Conservation (phyloP, 768 basidiomycete species). For the Trametes sanguinea region DNA sequence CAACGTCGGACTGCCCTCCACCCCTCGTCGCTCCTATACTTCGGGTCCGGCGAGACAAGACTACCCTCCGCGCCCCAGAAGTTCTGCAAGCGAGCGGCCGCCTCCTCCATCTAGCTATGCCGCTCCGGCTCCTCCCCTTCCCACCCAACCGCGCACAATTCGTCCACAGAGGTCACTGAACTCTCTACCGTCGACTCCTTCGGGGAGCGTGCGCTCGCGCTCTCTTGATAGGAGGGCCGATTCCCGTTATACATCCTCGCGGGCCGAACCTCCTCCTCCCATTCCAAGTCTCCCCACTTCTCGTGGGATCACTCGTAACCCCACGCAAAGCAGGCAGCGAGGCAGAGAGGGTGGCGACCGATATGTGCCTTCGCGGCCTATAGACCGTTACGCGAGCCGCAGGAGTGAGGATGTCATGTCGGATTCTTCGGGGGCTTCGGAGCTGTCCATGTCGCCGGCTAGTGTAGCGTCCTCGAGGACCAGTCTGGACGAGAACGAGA, state of each 20-base stretch:
- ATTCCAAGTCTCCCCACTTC: constrained; percentile 13
- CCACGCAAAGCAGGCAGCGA: no score
- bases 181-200: constrained; percentile 17
- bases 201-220: constrained; percentile 12
- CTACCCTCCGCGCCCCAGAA: constrained; percentile 22
- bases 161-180: constrained; percentile 28
- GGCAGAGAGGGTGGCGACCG: background rate
- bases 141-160: constrained; percentile 18
- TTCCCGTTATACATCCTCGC: background rate
- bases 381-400: constrained; percentile 12
- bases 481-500: constrained; percentile 20
- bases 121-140: constrained; percentile 6
- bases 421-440: constrained; percentile 22
- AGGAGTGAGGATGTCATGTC: constrained; percentile 16
- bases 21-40: constrained; percentile 37
- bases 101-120: constrained; percentile 14
- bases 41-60: constrained; percentile 19
- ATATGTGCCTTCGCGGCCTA: constrained; percentile 5
- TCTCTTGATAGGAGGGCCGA: constrained; percentile 8
- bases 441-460: constrained; percentile 3
- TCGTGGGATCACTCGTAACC: background rate
- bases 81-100: constrained; percentile 25
- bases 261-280: constrained; percentile 16
- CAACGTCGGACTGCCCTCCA: constrained; percentile 41
- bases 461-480: constrained; percentile 23